Base-by-base conservation (phyloP, 148 eudicot genomes). In the Vaccinium corymbosum region DNA sequence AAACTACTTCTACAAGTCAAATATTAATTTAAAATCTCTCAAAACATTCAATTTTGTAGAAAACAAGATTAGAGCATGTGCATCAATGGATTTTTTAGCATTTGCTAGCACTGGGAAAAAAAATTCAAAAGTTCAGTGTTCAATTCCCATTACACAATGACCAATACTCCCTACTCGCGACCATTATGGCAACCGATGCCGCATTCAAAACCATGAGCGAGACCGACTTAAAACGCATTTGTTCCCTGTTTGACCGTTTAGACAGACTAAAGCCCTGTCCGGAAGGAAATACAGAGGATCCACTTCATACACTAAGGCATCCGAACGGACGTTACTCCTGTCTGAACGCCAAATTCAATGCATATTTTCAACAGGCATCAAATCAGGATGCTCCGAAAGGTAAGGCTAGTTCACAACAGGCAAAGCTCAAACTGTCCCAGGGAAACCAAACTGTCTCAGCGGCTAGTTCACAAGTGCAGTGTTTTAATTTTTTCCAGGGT, bases 301-400 rank as follows among this genome's bases (percentile, higher is more conserved):
- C 2, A 2, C 64, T 59, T 19, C 64, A 19, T 59, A 17, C 19
- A 19, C 22, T 17, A 59, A 6, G n/a, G 22, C 8, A 2, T 59
- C 64, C 25, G 12, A n/a, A 20, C 1, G 8, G 25, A 20, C 12
- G 3, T 2, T 22, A 20, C 68, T 61, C 68, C 68, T n/a, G 25
- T 8, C 68, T 8, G 7, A 11, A 61, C 2, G 12, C 25, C 27
- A n/a, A 61, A 61, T 61, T 20, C 68, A 61, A 20, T 22, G 25
- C 27, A 61, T n/a, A 61, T 20, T 7, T n/a, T 9, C 25, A 20
- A 61, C 10, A 20, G 5, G 82, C 88, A 87, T 78, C 77, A 84
- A 16, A 55, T 61, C 73, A 82, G 57, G 27, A 79, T 68, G 61
- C 22, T 29, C 19, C 38, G 78, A 50, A 64, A 20, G 17, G 71